Evolutionary conservation across 140 eudicot genomes (phyloP).

Genomic region (Bidens hawaiensis): DNA sequence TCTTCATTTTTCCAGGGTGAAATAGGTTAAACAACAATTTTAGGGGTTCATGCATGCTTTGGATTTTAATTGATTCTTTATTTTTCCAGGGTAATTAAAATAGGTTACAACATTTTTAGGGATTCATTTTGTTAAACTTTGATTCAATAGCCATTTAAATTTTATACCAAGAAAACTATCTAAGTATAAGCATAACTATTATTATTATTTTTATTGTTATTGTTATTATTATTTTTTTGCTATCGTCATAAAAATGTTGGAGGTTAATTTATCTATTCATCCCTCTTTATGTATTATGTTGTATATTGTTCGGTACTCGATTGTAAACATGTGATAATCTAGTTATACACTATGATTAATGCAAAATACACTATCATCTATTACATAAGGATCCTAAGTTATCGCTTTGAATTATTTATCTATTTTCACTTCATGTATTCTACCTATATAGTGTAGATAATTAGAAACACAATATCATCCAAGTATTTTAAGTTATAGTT

Average conservation of each 20-base stretch:
- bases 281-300: neutral
- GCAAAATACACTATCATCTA: neutral
- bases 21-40: neutral
- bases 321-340: neutral
- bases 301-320: neutral
- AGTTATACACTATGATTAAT: neutral
- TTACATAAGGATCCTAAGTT: neutral
- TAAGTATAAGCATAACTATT: neutral
- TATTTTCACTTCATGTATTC: neutral
- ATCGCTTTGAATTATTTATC: neutral
- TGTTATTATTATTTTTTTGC: neutral
- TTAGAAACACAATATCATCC: neutral
- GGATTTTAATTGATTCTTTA: no score
- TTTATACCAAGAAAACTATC: neutral
- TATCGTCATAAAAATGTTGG: neutral
- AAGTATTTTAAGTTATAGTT: no score
- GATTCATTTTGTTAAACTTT: no score
- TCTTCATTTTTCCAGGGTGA: neutral
- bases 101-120: no score
- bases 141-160: neutral
- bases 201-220: no score
- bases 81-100: no score
- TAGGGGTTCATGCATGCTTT: neutral
- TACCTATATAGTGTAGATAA: neutral
- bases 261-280: neutral